Conservation (phyloP, 768 basidiomycete genomes). For the Termitomyces sp. region DNA sequence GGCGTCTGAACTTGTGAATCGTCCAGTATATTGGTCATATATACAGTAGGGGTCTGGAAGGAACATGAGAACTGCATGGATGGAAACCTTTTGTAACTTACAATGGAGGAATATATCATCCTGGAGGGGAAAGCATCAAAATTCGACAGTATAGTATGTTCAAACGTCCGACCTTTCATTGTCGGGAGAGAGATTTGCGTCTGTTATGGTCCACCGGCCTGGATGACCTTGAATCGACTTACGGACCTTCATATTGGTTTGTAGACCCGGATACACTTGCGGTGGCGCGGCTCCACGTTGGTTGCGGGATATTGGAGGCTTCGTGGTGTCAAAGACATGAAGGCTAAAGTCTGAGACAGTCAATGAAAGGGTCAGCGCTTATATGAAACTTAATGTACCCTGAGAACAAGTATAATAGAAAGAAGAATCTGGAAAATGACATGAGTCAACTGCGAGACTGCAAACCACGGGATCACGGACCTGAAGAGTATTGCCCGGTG, state of each 20-base stretch:
- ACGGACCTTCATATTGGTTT: constrained; percentile 40
- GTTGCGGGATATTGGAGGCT: constrained; percentile 28
- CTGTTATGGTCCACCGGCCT: constrained; percentile 92
- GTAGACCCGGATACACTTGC: constrained; percentile 22
- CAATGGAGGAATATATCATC: constrained; percentile 91
- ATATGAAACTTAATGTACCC: constrained; percentile 37
- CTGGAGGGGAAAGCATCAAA: constrained; percentile 28
- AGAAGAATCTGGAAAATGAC: constrained; percentile 55
- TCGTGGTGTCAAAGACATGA: constrained; percentile 79
- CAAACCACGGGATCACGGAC: constrained; percentile 25
- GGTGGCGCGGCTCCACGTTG: constrained; percentile 8
- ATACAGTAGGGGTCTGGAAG: constrained; percentile 60
- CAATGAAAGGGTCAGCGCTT: background rate
- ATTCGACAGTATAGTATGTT: background rate
- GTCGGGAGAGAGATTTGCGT: constrained; percentile 84
- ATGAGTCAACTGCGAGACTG: constrained; percentile 1
- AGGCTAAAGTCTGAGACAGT: constrained; percentile 69
- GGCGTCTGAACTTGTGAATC: constrained; percentile 55
- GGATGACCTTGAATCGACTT: constrained; percentile 70
- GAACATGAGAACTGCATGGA: background rate
- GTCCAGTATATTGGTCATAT: constrained; percentile 70
- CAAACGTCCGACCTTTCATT: constrained; percentile 62
- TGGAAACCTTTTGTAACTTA: constrained; percentile 24
- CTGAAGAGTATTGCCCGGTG: constrained; percentile 77
- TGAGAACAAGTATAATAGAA: constrained; percentile 93